Percentiles rank a stretch among this genome's conserved stretches.
Conservation (phyloP, 768 basidiomycete genomes). For the Rhizopogon vesiculosus region DNA sequence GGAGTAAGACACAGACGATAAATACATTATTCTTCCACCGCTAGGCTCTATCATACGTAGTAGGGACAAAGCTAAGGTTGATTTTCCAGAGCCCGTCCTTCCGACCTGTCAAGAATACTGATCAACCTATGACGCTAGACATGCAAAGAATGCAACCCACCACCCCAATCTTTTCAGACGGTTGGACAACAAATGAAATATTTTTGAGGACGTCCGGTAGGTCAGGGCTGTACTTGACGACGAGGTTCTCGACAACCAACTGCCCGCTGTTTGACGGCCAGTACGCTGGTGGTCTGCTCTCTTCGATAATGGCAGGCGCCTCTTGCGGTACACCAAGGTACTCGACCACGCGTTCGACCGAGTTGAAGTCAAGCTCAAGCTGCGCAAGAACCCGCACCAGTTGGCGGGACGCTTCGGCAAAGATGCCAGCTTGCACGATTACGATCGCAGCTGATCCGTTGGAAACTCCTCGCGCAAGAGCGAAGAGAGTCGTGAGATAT, state of each 20-base stretch:
- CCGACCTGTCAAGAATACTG: constrained; percentile 41
- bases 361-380: constrained; percentile 70
- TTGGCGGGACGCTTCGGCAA: constrained; percentile 63
- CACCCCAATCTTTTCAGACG: constrained; percentile 66
- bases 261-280: constrained; percentile 64
- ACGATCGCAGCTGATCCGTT: constrained; percentile 67
- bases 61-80: constrained; percentile 26
- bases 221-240: constrained; percentile 58
- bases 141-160: constrained; percentile 30
- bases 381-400: constrained; percentile 68
- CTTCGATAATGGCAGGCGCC: constrained; percentile 54
- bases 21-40: constrained; percentile 53
- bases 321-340: constrained; percentile 67
- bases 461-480: constrained; percentile 49
- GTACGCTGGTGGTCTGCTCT: constrained; percentile 60
- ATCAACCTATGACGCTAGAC: not conserved
- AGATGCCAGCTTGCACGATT: constrained; percentile 65
- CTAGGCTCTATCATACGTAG: constrained; percentile 46
- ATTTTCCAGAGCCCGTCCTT: constrained; percentile 61
- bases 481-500: constrained; percentile 64
- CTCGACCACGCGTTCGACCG: constrained; percentile 69
- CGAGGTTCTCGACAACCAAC: constrained; percentile 52
- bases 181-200: constrained; percentile 54
- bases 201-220: constrained; percentile 55
- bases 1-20: not conserved